Percentiles rank a stretch among this genome's conserved stretches.
phyloP scores from a whole-genome alignment of 2,329 filamentous ascomycete species.

The Cladosporium austrohemisphaericum region DNA sequence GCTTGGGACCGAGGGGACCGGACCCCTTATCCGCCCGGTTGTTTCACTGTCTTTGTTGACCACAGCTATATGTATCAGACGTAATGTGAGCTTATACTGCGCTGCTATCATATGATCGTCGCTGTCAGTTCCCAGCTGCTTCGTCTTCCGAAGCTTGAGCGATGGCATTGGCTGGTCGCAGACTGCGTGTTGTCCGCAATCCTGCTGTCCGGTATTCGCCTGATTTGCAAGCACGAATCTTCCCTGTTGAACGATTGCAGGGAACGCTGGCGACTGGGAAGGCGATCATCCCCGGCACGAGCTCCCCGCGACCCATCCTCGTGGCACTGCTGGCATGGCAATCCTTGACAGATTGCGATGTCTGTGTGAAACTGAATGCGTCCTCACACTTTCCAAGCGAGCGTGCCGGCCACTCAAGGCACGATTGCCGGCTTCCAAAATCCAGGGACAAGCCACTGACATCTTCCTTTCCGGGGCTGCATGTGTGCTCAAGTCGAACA shows the following conservation, averaged over 20 bases:
- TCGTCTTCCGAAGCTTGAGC: neutral
- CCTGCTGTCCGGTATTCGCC: neutral
- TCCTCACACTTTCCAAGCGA: conserved; percentile 1
- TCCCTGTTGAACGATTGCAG: neutral
- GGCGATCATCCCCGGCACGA: conserved; percentile 2
- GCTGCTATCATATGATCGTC: conserved; percentile 9
- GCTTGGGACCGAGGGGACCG: too few species aligned
- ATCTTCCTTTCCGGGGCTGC: neutral
- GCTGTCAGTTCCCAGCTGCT: neutral
- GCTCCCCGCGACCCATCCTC: conserved; percentile 8
- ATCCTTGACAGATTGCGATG: neutral
- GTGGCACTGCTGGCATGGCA: conserved; percentile 9
- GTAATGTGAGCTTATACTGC: neutral
- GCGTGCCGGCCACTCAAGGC: neutral
- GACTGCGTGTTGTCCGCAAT: neutral
- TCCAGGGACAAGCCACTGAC: conserved; percentile 9
- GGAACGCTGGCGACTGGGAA: neutral
- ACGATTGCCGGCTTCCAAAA: neutral
- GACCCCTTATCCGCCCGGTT: neutral
- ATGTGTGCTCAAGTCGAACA: neutral
- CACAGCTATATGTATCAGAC: neutral
- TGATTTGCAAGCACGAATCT: neutral
- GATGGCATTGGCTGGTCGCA: neutral
- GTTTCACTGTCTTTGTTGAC: neutral
- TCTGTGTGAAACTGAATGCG: neutral